phyloP scores from a whole-genome alignment of 2,329 filamentous ascomycete genomes.

The Berkeleyomyces basicola region DNA sequence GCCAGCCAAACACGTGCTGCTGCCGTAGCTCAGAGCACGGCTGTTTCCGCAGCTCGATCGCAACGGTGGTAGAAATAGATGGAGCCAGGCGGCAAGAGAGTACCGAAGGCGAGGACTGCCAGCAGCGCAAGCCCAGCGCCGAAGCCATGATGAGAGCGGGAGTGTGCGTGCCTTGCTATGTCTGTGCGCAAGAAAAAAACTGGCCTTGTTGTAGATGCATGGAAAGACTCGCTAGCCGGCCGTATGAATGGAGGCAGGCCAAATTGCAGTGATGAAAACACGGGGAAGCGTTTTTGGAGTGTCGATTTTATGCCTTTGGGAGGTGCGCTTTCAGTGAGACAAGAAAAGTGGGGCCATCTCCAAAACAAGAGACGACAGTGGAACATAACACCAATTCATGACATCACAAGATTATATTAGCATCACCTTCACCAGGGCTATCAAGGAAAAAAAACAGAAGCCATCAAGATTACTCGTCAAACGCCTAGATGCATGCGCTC shows the following conservation, averaged over 20 bases:
- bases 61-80: background rate
- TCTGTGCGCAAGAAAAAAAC: background rate
- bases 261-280: background rate
- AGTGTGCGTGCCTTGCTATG: background rate
- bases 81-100: background rate
- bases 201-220: background rate
- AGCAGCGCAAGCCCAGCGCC: background rate
- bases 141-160: background rate
- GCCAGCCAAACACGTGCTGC: background rate
- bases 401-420: background rate
- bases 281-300: background rate
- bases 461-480: slow-evolving; percentile 6
- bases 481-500: slow-evolving; percentile 12
- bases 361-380: background rate
- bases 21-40: background rate
- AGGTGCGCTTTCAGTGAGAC: background rate
- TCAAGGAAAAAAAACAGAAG: background rate
- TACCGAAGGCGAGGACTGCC: background rate
- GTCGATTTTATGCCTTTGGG: background rate
- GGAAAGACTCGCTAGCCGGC: no score
- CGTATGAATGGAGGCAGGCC: no score
- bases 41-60: background rate
- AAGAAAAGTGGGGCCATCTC: background rate
- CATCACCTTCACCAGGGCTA: background rate
- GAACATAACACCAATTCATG: background rate